These are phyloP conservation scores for Amphirosellinia nigrospora DNA, from an alignment of 495 filamentous ascomycete species.

Conservation along the genomic window DNA sequence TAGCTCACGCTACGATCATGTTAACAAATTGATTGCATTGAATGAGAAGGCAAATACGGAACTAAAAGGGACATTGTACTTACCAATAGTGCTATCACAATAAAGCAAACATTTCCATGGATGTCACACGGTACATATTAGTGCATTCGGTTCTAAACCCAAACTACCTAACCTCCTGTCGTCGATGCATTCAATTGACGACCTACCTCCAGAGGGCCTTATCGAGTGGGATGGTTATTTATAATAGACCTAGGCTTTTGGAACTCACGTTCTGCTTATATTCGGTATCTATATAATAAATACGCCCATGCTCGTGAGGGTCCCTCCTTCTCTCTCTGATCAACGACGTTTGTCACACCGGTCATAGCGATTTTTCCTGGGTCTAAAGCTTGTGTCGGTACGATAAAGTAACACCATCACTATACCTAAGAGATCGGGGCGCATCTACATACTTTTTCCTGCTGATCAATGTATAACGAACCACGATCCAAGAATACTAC, in stretches of 20 bases:
- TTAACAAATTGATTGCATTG: not conserved
- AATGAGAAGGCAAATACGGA: not conserved
- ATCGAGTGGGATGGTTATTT: too few relatives aligned
- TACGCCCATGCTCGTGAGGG: not conserved
- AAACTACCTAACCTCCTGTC: not conserved
- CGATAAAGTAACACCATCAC: not conserved
- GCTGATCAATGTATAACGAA: too few relatives aligned
- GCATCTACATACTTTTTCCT: not conserved
- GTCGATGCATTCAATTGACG: not conserved
- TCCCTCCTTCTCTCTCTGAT: not conserved
- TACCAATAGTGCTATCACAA: not conserved
- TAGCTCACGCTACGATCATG: not conserved
- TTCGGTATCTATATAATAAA: too few relatives aligned
- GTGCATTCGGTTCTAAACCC: not conserved
- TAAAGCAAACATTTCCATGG: constrained; percentile 7
- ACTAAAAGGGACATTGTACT: not conserved
- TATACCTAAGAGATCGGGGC: not conserved
- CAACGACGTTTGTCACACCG: not conserved
- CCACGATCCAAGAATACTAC: not conserved
- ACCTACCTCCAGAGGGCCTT: too few relatives aligned
- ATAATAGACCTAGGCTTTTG: not conserved
- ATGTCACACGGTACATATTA: not conserved
- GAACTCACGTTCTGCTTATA: not conserved
- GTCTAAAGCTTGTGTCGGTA: too few relatives aligned
- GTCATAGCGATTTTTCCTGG: not conserved